phyloP scores from a whole-genome alignment of 495 filamentous ascomycete species.

The Entonaema liquescens region DNA sequence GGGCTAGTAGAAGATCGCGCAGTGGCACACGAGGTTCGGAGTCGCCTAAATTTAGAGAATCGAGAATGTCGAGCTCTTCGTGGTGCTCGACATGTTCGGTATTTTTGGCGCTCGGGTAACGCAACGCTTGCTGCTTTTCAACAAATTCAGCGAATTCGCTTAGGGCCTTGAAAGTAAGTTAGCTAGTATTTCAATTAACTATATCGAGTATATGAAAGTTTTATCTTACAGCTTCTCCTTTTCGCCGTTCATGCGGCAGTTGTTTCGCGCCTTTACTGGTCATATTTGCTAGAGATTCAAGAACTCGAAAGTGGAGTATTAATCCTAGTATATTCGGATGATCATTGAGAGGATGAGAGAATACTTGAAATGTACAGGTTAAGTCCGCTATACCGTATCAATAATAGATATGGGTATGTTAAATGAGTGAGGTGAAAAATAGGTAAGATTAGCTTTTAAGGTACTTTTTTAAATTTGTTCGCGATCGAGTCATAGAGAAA shows the following conservation, averaged over 20 bases:
- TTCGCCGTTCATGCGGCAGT: slow-evolving; percentile 76
- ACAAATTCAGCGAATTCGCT: slow-evolving; percentile 99
- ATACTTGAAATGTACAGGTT: background rate
- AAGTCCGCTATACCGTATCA: background rate
- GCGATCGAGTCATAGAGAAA: slow-evolving; percentile 3
- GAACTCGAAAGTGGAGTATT: slow-evolving; percentile 30
- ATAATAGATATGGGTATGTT: background rate
- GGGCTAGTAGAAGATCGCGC: slow-evolving; percentile 78
- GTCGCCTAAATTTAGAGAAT: slow-evolving; percentile 84
- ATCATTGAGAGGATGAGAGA: slow-evolving; percentile 36
- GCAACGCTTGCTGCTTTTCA: slow-evolving; percentile 84
- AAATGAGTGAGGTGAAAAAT: background rate
- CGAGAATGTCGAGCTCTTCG: slow-evolving; percentile 88
- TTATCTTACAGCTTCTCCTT: slow-evolving; percentile 78
- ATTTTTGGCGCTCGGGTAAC: slow-evolving; percentile 56
- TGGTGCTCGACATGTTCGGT: slow-evolving; percentile 67
- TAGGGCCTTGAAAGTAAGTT: slow-evolving; percentile 67
- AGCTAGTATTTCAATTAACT: no score
- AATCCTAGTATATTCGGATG: slow-evolving; percentile 39
- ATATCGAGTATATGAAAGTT: background rate
- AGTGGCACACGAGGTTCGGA: slow-evolving; percentile 71
- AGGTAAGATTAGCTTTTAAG: background rate
- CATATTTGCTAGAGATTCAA: slow-evolving; percentile 53
- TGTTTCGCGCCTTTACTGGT: slow-evolving; percentile 66
- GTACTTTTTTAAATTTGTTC: background rate